A percentile compares a stretch with the other conserved stretches of the same genome.
These are phyloP conservation scores for Pseudogymnoascus sp. DNA, from an alignment of 2,329 filamentous ascomycete genomes.

Conservation along the genomic window DNA sequence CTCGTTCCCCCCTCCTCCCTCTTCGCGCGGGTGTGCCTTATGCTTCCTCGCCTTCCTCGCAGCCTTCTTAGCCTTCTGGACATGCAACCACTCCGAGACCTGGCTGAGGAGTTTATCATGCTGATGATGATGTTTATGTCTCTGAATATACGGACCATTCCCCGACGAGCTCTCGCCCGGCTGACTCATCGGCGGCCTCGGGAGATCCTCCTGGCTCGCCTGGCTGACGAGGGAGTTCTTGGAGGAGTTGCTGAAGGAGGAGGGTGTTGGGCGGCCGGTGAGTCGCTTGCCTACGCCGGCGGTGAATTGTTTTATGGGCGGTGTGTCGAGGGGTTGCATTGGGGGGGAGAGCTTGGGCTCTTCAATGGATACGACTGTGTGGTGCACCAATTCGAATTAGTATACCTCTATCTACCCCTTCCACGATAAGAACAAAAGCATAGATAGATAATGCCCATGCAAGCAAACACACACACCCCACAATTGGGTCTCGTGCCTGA, in stretches of 20 bases:
- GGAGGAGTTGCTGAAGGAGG: conserved; percentile 31
- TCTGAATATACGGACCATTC: neutral
- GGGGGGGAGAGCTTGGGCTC: conserved; percentile 7
- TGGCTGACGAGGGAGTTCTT: conserved; percentile 37
- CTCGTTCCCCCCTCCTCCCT: conserved; percentile 12
- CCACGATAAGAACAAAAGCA: neutral
- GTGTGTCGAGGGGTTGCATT: neutral
- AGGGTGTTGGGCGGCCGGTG: conserved; percentile 11
- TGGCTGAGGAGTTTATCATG: conserved; percentile 56
- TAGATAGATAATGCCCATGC: neutral
- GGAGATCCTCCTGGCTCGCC: conserved; percentile 21
- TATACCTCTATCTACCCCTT: neutral
- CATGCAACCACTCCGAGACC: conserved; percentile 74
- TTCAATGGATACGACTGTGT: conserved; percentile 4
- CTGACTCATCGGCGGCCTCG: conserved; percentile 13
- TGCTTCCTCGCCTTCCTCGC: conserved; percentile 42
- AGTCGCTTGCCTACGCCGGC: conserved; percentile 12
- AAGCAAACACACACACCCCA: neutral
- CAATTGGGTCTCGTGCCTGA: neutral
- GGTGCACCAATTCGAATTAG: neutral
- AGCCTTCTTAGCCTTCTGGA: conserved; percentile 62
- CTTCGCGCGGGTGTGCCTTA: conserved; percentile 18
- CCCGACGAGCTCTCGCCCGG: conserved; percentile 18
- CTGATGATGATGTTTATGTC: conserved; percentile 23
- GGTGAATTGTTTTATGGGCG: conserved; percentile 17